A percentile compares a stretch with the other conserved stretches of the same genome.
These are phyloP conservation scores for Yueomyces sinensis DNA, from an alignment of 805 yeast species.

Conservation along the genomic window DNA sequence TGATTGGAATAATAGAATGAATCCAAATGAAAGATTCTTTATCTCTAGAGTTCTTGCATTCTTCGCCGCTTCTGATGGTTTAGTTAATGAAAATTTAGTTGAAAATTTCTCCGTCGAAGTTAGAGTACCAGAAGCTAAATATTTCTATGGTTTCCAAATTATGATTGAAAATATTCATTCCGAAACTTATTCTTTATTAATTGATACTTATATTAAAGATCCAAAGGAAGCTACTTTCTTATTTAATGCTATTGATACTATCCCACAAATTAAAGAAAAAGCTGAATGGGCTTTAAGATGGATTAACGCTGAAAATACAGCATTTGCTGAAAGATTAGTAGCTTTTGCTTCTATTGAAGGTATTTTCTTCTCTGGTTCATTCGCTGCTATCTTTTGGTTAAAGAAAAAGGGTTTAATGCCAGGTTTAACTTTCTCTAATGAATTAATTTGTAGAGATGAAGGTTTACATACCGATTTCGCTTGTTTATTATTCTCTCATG, in stretches of 20 bases:
- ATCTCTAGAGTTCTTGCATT: constrained; percentile 92
- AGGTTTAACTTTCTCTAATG: constrained; percentile 95
- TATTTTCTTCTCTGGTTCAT: constrained; percentile 95
- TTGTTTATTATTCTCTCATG: constrained; percentile 83
- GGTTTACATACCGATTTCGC: constrained; percentile 99
- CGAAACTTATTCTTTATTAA: constrained; percentile 88
- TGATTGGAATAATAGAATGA: constrained; percentile 88
- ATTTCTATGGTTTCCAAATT: constrained; percentile 98
- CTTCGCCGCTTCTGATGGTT: constrained; percentile 98
- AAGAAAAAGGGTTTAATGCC: constrained; percentile 99
- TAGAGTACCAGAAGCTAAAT: constrained; percentile 93
- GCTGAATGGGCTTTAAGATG: constrained; percentile 99
- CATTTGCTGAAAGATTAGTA: constrained; percentile 88
- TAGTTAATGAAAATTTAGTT: constrained; percentile 92
- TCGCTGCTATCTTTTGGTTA: constrained; percentile 97
- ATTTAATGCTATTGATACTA: constrained; percentile 90
- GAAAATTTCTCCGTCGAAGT: constrained; percentile 97
- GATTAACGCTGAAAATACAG: constrained; percentile 79
- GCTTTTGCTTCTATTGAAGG: constrained; percentile 99
- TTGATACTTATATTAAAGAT: constrained; percentile 92
- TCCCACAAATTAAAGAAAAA: constrained; percentile 91
- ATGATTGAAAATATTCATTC: constrained; percentile 99
- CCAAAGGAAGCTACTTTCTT: constrained; percentile 81
- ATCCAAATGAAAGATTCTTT: constrained; percentile 85
- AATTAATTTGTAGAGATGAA: constrained; percentile 94